Base-by-base conservation (phyloP, 2,329 filamentous ascomycete species). In the Neoarthrinium moseri region DNA sequence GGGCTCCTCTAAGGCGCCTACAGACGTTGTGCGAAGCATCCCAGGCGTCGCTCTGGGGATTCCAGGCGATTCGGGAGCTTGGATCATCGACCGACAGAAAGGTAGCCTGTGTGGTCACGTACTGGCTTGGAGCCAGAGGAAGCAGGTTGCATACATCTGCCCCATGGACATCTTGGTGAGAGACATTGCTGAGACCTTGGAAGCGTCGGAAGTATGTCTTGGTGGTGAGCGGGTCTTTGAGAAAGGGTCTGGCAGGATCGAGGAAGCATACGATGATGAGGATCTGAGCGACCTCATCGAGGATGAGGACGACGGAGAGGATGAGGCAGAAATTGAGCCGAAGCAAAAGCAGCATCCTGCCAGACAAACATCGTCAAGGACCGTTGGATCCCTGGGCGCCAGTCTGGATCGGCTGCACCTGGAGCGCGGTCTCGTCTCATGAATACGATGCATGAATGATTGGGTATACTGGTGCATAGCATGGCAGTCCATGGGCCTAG, bases 161-260 rank as follows among this genome's bases (percentile, higher is more conserved):
- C 92, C 92, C 0, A 97, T 97, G 92, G 89, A 96, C 47, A 78
- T 96, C 3, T 70, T 96, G 11, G 75, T 97, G 10, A 80, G 86
- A 22, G 92, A 97, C 59, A 95, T 97, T 46, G 86, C 84, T 22
- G 81, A 87, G 51, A 91, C 86, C 0, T 72, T 96, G 1, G 80
- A 84, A 18, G 89, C 89, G 0, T 68, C 69, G 2, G 78, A 82
- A 21, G 80, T 96, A n/a, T 74, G 78, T 5, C 75, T 96, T 0
- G 85, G 83, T 0, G 81, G 77, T 0, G 67, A 73, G 33, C 59
- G 69, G 0, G 56, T 77, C 0, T 73, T 3, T 58, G 61, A 10
- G 49, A 66, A 10, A 51, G 58, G 38, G 49, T 57, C 11, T 40
- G 50, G 50, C 4, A 53, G 54, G 5, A 43, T 54, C 15, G 37